Evolutionary conservation across 2,329 filamentous ascomycete genomes (phyloP), one percentile per base, ranked within the genome.

Genomic region (Claviceps sp.): DNA sequence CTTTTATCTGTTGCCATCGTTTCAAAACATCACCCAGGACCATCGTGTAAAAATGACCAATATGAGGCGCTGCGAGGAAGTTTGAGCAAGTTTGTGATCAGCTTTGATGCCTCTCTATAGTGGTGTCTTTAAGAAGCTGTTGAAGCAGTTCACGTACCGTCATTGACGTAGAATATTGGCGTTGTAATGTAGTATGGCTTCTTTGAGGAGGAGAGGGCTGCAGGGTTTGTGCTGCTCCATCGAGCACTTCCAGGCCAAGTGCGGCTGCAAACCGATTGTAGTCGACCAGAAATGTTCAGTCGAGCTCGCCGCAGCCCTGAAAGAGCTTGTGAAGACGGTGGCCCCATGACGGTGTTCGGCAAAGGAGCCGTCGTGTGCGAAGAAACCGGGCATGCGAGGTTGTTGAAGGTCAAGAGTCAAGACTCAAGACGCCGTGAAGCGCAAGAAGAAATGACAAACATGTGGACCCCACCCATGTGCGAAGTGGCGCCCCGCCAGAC

Each of bases 81-180:
- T 41, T 24, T 42, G 9, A 41, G 11, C 6, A 2, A 5, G 37
- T 41, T 34, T 42, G 9, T 18, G 13, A 38, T 53, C 4, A 50
- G 52, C 37, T 9, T 26, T 47, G n/a, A 40, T 16, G 30, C 9
- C 30, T 34, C 30, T 34, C 3, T 34, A 34, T 9, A 4, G 30
- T 9, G 2, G 0, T 11, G 9, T 34, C 9, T 34, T 34, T 11
- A 1, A 34, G 9, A 11, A 11, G 30, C 6, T 9, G 37, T 37
- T 7, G 34, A 8, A 3, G 2, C n/a, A 30, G 22, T 45, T 11
- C 26, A 3, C 24, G 59, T 72, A 90, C 88, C 82, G 52, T 90
- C 88, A 78, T 98, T 98, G 72, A 98, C 93, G 69, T 98, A 98
- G 73, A 97, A 98, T 54, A 98, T 98, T 2, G 93, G 93, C 8